Conservation (phyloP, 805 yeast genomes). For the Starmerella roubikii region DNA sequence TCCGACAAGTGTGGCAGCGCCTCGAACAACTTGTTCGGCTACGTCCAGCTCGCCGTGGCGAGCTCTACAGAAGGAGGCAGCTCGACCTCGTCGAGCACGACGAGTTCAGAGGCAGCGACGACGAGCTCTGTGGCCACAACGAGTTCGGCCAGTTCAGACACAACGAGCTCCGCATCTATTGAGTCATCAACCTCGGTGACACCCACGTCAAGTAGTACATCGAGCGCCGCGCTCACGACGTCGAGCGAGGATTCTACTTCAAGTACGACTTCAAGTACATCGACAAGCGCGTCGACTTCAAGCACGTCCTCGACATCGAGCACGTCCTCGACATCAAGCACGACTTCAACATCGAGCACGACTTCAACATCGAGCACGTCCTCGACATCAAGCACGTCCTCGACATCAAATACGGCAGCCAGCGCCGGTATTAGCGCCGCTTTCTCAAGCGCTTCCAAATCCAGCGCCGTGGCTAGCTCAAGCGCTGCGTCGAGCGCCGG, state of each 20-base stretch:
- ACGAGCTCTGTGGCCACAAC: constrained; percentile 5
- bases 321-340: constrained; percentile 3
- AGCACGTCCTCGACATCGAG: neutral
- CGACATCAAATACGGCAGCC: neutral
- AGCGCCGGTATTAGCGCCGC: neutral
- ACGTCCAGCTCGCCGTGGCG: constrained; percentile 32
- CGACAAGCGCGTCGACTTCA: constrained; percentile 1
- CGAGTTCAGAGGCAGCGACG: constrained; percentile 9
- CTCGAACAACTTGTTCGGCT: constrained; percentile 38
- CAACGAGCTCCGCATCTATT: constrained; percentile 13
- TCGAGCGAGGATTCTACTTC: neutral
- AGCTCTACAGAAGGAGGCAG: constrained; percentile 22
- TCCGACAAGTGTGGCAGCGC: constrained; percentile 34
- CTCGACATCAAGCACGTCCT: neutral
- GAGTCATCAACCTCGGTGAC: no score
- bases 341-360: constrained; percentile 2
- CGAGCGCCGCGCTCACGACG: neutral
- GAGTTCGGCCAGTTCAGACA: constrained; percentile 7
- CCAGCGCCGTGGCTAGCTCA: neutral
- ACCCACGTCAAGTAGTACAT: no score
- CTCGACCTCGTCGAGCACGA: constrained; percentile 11
- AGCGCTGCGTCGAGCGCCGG: neutral
- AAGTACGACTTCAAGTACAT: neutral
- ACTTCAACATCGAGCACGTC: neutral
- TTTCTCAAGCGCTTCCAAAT: neutral